phyloP scores from a whole-genome alignment of 1,284 basidiomycete genomes.

The Trametes sp. region DNA sequence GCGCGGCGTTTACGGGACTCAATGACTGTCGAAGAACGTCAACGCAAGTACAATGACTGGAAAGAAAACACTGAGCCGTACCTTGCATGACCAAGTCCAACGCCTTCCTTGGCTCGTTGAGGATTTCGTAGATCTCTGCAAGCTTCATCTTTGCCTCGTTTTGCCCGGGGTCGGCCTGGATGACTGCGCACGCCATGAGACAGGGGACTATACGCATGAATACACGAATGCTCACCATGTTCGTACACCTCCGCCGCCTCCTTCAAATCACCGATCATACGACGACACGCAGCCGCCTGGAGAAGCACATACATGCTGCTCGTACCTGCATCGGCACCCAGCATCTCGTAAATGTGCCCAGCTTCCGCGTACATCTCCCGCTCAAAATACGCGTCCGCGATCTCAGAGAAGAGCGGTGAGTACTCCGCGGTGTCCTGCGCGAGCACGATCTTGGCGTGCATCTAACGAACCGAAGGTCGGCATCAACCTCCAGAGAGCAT shows the following conservation, averaged over 20 bases:
- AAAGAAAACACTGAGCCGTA: constrained; percentile 38
- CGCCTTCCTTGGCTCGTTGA: constrained; percentile 83
- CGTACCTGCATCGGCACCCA: constrained; percentile 79
- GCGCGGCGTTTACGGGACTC: constrained; percentile 66
- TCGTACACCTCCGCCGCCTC: constrained; percentile 87
- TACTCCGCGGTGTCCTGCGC: constrained; percentile 79
- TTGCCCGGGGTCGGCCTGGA: constrained; percentile 75
- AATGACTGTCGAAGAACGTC: constrained; percentile 55
- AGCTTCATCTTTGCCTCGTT: constrained; percentile 88
- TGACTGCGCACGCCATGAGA: constrained; percentile 55
- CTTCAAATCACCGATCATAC: constrained; percentile 74
- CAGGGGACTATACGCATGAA: not conserved
- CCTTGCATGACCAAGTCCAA: constrained; percentile 89
- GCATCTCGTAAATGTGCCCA: constrained; percentile 76
- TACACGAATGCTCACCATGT: constrained; percentile 60
- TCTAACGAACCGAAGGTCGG: constrained; percentile 48
- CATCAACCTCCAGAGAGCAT: not conserved
- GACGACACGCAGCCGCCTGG: constrained; percentile 78
- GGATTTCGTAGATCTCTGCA: constrained; percentile 88
- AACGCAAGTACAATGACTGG: not conserved
- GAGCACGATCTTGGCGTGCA: constrained; percentile 79
- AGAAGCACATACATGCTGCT: constrained; percentile 72
- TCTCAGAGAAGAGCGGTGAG: constrained; percentile 80
- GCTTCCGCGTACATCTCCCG: constrained; percentile 78
- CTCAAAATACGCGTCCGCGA: constrained; percentile 87